Conservation (phyloP, 192 early-diverging fungal species). For the Coemansia sp. region DNA sequence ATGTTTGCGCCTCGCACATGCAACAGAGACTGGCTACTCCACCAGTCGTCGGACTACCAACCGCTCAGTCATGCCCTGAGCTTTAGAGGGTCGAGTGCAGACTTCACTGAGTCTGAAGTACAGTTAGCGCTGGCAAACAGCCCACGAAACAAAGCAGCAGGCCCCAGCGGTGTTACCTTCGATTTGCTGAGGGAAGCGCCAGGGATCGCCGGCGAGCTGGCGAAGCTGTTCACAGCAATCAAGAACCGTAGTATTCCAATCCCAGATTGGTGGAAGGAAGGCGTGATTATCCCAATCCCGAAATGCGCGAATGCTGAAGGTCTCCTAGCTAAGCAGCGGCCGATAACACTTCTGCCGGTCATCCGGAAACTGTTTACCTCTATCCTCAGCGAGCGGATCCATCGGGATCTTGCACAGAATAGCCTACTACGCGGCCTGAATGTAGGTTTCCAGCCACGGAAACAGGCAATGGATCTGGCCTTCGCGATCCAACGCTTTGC, state of each 20-base stretch:
- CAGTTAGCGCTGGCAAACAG: no score
- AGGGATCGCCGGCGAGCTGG: background rate
- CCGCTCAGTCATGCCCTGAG: no score
- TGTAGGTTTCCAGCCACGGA: slow-evolving; percentile 7
- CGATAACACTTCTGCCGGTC: slow-evolving; percentile 7
- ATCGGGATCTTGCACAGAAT: background rate
- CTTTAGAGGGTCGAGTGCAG: no score
- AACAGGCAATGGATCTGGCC: slow-evolving; percentile 12
- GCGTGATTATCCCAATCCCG: slow-evolving; percentile 7
- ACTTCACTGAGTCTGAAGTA: no score
- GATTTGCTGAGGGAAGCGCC: background rate
- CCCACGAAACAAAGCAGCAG: slow-evolving; percentile 4
- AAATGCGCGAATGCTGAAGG: background rate
- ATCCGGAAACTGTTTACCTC: slow-evolving; percentile 7
- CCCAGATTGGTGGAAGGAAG: background rate
- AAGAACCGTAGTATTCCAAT: background rate
- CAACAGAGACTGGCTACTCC: no score
- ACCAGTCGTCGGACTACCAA: no score
- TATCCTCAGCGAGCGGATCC: background rate
- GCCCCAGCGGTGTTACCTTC: background rate
- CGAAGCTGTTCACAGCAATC: background rate
- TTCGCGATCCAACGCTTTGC: slow-evolving; percentile 5
- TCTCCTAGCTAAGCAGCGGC: background rate
- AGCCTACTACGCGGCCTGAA: background rate
- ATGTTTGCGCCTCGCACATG: no score